Conservation (phyloP, 805 yeast genomes). For the Candida taoyuanica region DNA sequence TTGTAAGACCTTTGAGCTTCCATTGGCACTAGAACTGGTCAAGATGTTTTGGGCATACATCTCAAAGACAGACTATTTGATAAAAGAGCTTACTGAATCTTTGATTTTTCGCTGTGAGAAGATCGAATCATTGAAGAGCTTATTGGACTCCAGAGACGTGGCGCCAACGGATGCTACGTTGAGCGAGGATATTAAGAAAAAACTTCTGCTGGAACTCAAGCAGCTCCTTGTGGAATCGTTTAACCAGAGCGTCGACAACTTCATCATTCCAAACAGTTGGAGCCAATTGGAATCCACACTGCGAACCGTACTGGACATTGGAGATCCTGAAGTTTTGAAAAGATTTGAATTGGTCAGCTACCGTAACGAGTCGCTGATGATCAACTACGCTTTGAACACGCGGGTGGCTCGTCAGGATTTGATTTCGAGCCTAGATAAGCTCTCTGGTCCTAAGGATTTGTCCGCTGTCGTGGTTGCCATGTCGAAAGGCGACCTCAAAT, state of each 20-base stretch:
- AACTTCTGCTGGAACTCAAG: constrained; percentile 25
- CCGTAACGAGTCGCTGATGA: constrained; percentile 67
- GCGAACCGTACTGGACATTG: constrained; percentile 35
- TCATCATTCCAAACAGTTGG: constrained; percentile 66
- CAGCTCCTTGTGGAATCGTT: constrained; percentile 29
- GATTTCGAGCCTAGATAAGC: constrained; percentile 34
- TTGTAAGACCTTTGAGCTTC: constrained; percentile 38
- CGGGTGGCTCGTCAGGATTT: constrained; percentile 24
- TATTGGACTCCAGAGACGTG: constrained; percentile 33
- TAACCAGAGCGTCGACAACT: constrained; percentile 42
- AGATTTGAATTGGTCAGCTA: constrained; percentile 59
- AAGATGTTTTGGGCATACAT: constrained; percentile 71
- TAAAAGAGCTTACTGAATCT: constrained; percentile 62
- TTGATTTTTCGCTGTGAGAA: constrained; percentile 46
- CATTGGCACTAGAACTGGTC: constrained; percentile 47
- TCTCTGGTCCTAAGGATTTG: constrained; percentile 30
- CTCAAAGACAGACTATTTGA: constrained; percentile 47
- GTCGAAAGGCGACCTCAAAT: constrained; percentile 30
- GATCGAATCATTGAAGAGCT: constrained; percentile 30
- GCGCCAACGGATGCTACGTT: constrained; percentile 33
- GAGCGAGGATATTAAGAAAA: constrained; percentile 29
- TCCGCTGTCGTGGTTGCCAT: constrained; percentile 29
- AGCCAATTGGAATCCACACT: constrained; percentile 44
- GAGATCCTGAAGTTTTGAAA: constrained; percentile 32
- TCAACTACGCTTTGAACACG: constrained; percentile 33